Conservation (phyloP, 345 rosid genomes). For the Murraya paniculata region DNA sequence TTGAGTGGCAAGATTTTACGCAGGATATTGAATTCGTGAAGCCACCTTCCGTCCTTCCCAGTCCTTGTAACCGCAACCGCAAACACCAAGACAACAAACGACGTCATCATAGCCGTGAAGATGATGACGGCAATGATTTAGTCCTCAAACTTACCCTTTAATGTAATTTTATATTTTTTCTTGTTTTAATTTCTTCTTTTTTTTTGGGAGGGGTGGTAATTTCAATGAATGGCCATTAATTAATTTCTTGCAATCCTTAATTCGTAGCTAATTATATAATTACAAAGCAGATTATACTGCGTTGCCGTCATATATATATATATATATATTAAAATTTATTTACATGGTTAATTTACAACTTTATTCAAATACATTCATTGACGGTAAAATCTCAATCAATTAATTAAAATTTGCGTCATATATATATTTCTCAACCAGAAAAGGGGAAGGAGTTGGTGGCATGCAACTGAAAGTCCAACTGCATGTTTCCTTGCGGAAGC, state of each 20-base stretch:
- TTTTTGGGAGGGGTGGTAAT: neutral
- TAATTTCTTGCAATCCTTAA: too few species aligned
- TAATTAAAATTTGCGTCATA: neutral
- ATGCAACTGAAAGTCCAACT: too few species aligned
- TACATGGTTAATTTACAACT: too few species aligned
- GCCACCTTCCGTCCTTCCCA: slow-evolving; percentile 9
- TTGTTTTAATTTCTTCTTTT: too few species aligned
- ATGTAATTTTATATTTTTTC: neutral
- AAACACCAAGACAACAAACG: too few species aligned
- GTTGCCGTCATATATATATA: too few species aligned
- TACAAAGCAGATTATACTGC: too few species aligned
- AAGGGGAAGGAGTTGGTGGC: neutral
- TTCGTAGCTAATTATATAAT: too few species aligned
- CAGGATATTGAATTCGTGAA: slow-evolving; percentile 19
- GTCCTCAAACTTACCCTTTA: slow-evolving; percentile 31
- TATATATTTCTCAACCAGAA: neutral
- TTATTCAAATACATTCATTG: neutral
- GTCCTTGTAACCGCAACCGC: slow-evolving; percentile 8
- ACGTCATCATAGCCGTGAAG: neutral
- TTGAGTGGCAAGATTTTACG: slow-evolving; percentile 31
- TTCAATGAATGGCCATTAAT: too few species aligned
- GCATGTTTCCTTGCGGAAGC: neutral
- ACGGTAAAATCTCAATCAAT: neutral
- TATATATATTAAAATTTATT: too few species aligned
- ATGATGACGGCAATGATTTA: slow-evolving; percentile 10